Percentiles rank a stretch among this genome's conserved stretches.
phyloP scores from a whole-genome alignment of 2,329 filamentous ascomycete species.

The Nothophoma quercina region DNA sequence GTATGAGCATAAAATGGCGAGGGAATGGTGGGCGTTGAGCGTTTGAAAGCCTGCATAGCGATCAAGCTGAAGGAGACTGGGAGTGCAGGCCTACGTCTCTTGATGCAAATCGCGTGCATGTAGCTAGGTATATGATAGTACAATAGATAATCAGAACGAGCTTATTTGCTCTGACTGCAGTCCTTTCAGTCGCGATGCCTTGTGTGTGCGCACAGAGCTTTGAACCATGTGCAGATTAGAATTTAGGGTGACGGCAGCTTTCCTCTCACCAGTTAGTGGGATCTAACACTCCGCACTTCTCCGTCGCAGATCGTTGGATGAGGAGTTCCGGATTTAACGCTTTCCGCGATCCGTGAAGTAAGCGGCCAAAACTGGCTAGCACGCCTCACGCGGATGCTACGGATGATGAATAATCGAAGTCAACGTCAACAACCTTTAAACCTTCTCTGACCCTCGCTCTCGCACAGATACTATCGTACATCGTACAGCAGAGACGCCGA shows the following conservation, averaged over 20 bases:
- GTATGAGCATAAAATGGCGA: constrained; percentile 30
- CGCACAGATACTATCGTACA: not conserved
- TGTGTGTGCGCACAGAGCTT: too few species aligned
- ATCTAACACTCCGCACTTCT: too few species aligned
- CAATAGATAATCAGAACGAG: constrained; percentile 2
- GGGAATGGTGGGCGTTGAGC: constrained; percentile 6
- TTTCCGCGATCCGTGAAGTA: constrained; percentile 10
- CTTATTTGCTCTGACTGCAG: not conserved
- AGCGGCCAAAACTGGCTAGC: constrained; percentile 2
- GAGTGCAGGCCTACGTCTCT: constrained; percentile 43
- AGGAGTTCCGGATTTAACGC: not conserved
- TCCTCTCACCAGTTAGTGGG: constrained; percentile 3
- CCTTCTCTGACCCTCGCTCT: not conserved
- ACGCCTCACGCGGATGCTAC: constrained; percentile 1
- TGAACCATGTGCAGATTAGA: too few species aligned
- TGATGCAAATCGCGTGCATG: not conserved
- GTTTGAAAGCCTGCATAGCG: constrained; percentile 2
- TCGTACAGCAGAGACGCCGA: not conserved
- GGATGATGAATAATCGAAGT: constrained; percentile 16
- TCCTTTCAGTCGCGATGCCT: not conserved
- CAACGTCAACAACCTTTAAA: constrained; percentile 3
- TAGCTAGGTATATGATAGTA: constrained; percentile 2
- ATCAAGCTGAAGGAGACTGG: constrained; percentile 21
- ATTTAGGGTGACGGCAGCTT: constrained; percentile 1
- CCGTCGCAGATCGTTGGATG: not conserved